phyloP scores from a whole-genome alignment of 768 basidiomycete species.

The Trametes maxima region DNA sequence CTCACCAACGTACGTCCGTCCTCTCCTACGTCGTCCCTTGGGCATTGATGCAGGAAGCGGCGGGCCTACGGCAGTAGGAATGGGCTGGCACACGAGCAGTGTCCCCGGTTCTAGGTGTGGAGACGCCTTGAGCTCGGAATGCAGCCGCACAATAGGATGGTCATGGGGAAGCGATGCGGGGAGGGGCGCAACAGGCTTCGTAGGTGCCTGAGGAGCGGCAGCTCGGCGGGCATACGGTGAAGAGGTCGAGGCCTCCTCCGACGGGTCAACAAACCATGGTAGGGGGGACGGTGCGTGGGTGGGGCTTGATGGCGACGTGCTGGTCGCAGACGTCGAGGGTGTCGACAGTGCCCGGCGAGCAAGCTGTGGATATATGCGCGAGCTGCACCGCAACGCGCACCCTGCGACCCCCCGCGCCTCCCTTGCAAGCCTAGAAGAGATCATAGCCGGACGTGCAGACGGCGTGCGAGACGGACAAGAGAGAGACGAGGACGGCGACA shows the following conservation, averaged over 20 bases:
- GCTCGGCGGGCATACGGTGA: slow-evolving; percentile 12
- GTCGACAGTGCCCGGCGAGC: slow-evolving; percentile 17
- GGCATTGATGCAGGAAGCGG: slow-evolving; percentile 57
- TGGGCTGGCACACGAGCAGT: slow-evolving; percentile 56
- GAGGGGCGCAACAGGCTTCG: slow-evolving; percentile 38
- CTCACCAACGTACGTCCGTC: slow-evolving; percentile 68
- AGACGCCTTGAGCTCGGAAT: slow-evolving; percentile 56
- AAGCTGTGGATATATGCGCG: background rate
- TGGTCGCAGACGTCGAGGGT: slow-evolving; percentile 11
- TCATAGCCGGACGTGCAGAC: background rate
- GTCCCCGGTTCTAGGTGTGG: slow-evolving; percentile 69
- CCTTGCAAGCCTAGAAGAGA: slow-evolving; percentile 3
- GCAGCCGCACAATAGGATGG: slow-evolving; percentile 50
- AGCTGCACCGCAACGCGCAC: background rate
- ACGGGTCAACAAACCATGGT: slow-evolving; percentile 73
- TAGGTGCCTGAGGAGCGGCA: slow-evolving; percentile 28
- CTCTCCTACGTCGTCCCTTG: slow-evolving; percentile 65
- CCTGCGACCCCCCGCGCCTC: background rate
- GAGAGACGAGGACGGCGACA: no score
- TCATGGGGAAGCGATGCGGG: slow-evolving; percentile 56
- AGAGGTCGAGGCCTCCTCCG: slow-evolving; percentile 23
- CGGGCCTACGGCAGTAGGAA: slow-evolving; percentile 55
- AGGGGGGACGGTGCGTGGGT: slow-evolving; percentile 18
- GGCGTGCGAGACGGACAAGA: no score
- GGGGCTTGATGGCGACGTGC: background rate